Percentiles rank a stretch among this genome's conserved stretches.
Evolutionary conservation across 2,329 filamentous ascomycete genomes (phyloP).

Genomic region (Ascocoryne sarcoides): DNA sequence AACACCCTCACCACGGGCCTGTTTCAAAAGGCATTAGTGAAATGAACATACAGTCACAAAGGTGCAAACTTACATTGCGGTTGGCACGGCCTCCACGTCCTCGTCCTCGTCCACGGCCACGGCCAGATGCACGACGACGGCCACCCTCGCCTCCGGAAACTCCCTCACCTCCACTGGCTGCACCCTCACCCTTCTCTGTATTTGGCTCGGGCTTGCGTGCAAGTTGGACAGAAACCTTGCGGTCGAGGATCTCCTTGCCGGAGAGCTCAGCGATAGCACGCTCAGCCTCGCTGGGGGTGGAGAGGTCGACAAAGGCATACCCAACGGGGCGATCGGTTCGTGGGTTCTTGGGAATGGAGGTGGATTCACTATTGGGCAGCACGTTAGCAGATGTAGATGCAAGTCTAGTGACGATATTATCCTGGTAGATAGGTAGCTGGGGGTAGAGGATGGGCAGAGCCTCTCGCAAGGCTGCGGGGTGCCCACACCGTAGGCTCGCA

Average conservation of each 20-base stretch:
- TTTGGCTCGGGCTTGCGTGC: conserved; percentile 92
- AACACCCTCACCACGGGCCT: conserved; percentile 25
- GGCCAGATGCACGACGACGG: conserved; percentile 53
- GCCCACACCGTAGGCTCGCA: too few species aligned
- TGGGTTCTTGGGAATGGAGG: conserved; percentile 98
- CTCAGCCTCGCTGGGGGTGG: conserved; percentile 87
- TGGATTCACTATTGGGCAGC: conserved; percentile 66
- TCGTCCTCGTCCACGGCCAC: conserved; percentile 57
- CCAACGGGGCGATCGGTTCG: conserved; percentile 97
- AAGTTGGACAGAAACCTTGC: conserved; percentile 98
- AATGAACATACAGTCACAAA: conserved; percentile 12
- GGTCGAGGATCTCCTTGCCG: conserved; percentile 94
- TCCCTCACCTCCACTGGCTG: conserved; percentile 64
- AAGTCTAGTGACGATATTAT: too few species aligned
- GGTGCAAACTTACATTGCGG: conserved; percentile 48
- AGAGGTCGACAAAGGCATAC: conserved; percentile 98
- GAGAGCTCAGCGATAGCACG: conserved; percentile 92
- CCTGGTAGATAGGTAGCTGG: too few species aligned
- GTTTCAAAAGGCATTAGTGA: conserved; percentile 13
- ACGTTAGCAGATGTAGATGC: conserved; percentile 30
- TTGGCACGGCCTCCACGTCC: conserved; percentile 61
- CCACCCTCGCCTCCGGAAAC: conserved; percentile 54
- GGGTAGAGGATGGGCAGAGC: too few species aligned
- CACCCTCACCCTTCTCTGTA: conserved; percentile 65
- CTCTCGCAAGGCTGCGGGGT: too few species aligned